Percentiles rank a stretch among this genome's conserved stretches.
Evolutionary conservation across 2,329 filamentous ascomycete genomes (phyloP).

Genomic region (Penicillium janthinellum): DNA sequence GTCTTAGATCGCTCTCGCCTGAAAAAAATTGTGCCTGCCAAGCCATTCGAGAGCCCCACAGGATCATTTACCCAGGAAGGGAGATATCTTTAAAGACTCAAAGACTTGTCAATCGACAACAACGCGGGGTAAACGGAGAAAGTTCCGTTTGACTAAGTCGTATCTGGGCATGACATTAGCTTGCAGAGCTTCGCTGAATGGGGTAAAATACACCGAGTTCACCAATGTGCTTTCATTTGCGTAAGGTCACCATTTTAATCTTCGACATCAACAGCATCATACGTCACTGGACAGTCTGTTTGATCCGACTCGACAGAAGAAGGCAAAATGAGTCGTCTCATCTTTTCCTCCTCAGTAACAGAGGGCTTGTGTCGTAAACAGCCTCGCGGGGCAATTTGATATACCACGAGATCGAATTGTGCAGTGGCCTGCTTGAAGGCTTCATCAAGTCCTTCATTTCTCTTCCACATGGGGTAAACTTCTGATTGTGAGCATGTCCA

Average conservation of each 20-base stretch:
- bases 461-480: background rate
- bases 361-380: background rate
- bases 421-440: background rate
- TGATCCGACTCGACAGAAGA: background rate
- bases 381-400: background rate
- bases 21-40: background rate
- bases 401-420: background rate
- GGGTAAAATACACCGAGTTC: too few relatives aligned
- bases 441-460: background rate
- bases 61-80: background rate
- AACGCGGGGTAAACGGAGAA: background rate
- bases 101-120: background rate
- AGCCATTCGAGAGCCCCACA: background rate
- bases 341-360: background rate
- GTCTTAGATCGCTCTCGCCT: too few relatives aligned
- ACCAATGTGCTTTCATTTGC: background rate
- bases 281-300: background rate
- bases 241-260: background rate
- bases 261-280: background rate
- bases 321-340: background rate
- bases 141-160: background rate
- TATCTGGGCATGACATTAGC: background rate
- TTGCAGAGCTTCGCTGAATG: background rate
- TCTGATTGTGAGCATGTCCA: background rate
- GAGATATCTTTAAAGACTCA: background rate